Evolutionary conservation across 805 yeast genomes (phyloP).

Genomic region (Candida cerambycidarum): DNA sequence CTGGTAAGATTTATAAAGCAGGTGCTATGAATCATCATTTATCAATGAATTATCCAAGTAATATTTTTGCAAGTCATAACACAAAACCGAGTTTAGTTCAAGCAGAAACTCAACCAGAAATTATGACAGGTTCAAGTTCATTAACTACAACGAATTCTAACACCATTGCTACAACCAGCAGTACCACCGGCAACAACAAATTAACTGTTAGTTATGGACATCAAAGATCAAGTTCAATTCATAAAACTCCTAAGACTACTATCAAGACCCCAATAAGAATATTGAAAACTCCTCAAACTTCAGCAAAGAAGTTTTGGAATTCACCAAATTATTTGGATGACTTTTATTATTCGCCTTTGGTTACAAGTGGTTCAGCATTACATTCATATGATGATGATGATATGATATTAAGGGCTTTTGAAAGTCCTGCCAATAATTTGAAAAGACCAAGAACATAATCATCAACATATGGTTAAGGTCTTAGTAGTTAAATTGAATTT

Average conservation of each 20-base stretch:
- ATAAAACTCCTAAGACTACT: slow-evolving; percentile 35
- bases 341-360: slow-evolving; percentile 52
- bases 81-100: slow-evolving; percentile 1
- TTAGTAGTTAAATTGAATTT: no score
- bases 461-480: no score
- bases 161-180: background rate
- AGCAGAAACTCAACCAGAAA: slow-evolving; percentile 1
- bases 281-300: slow-evolving; percentile 41
- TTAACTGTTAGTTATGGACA: slow-evolving; percentile 8
- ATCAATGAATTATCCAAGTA: slow-evolving; percentile 12
- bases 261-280: slow-evolving; percentile 36
- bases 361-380: slow-evolving; percentile 20
- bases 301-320: slow-evolving; percentile 57
- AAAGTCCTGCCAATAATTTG: slow-evolving; percentile 19
- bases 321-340: slow-evolving; percentile 69
- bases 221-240: slow-evolving; percentile 11
- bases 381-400: slow-evolving; percentile 47
- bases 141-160: slow-evolving; percentile 4
- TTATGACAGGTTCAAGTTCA: background rate
- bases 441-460: slow-evolving; percentile 2
- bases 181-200: background rate
- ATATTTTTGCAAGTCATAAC: slow-evolving; percentile 1
- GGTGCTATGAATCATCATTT: slow-evolving; percentile 18
- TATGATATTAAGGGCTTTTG: slow-evolving; percentile 43
- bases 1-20: slow-evolving; percentile 30